phyloP scores from a whole-genome alignment of 106 monocot genomes.

The Allium cepa region DNA sequence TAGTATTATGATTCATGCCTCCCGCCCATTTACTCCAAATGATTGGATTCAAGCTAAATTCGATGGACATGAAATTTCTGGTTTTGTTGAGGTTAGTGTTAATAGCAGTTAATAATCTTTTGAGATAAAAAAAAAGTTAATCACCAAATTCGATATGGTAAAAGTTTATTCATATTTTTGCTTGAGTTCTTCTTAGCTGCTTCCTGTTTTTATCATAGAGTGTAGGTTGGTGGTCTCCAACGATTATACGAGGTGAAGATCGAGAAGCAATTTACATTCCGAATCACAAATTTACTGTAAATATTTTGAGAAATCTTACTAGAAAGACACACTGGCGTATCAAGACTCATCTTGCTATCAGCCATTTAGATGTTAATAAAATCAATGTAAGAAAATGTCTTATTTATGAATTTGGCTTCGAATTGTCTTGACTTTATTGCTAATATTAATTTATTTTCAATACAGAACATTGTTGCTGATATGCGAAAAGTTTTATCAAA shows the following conservation, averaged over 20 bases:
- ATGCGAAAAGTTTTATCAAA: constrained; percentile 98
- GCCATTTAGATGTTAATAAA: constrained; percentile 93
- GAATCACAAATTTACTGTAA: constrained; percentile 95
- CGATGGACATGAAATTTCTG: constrained; percentile 94
- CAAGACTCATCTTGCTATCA: constrained; percentile 96
- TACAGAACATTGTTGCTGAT: constrained; percentile 92
- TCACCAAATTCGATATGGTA: neutral
- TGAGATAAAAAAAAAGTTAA: neutral
- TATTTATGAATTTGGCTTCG: constrained; percentile 1
- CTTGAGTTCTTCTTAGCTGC: neutral
- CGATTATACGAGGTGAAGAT: constrained; percentile 94
- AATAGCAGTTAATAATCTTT: neutral
- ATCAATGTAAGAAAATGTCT: constrained; percentile 51
- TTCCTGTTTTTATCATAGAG: constrained; percentile 36
- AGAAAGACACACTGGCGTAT: constrained; percentile 98
- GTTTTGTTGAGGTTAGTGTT: constrained; percentile 85
- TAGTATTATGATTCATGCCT: constrained; percentile 97
- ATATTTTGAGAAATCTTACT: constrained; percentile 87
- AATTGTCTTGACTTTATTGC: neutral
- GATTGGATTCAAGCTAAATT: constrained; percentile 98
- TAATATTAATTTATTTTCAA: neutral
- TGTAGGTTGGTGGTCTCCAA: constrained; percentile 99
- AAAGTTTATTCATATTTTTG: neutral
- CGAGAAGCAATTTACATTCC: constrained; percentile 98
- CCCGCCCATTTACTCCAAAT: constrained; percentile 85